These are phyloP conservation scores for Chaetomium tenue DNA, from an alignment of 495 filamentous ascomycete genomes.

Conservation along the genomic window DNA sequence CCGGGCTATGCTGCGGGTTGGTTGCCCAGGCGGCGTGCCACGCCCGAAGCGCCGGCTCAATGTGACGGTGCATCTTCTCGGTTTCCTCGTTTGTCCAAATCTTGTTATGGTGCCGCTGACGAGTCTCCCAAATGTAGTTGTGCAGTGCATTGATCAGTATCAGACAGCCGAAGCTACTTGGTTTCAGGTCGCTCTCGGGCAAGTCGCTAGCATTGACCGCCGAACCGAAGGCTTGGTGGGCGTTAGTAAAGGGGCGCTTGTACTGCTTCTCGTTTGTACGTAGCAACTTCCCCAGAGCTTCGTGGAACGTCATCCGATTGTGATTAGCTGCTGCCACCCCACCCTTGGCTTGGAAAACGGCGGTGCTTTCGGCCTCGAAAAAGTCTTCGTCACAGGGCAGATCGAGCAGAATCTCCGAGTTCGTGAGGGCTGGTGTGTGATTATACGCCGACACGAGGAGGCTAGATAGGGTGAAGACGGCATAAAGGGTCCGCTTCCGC, in stretches of 20 bases:
- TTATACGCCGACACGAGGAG: slow-evolving; percentile 92
- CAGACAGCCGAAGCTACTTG: slow-evolving; percentile 92
- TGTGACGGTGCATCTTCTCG: slow-evolving; percentile 93
- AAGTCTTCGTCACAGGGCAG: slow-evolving; percentile 93
- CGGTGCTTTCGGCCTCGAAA: slow-evolving; percentile 78
- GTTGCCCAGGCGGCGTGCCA: slow-evolving; percentile 95
- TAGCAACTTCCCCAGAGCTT: slow-evolving; percentile 75
- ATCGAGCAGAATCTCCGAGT: slow-evolving; percentile 89
- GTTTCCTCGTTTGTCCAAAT: slow-evolving; percentile 91
- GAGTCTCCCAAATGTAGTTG: slow-evolving; percentile 98
- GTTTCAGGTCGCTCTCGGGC: slow-evolving; percentile 65
- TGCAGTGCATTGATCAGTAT: slow-evolving; percentile 93
- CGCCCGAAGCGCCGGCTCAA: slow-evolving; percentile 89
- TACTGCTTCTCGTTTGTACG: slow-evolving; percentile 71
- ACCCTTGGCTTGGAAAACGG: slow-evolving; percentile 73
- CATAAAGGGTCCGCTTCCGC: slow-evolving; percentile 88
- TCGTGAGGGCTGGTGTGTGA: slow-evolving; percentile 82
- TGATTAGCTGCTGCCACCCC: slow-evolving; percentile 64
- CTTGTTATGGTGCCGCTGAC: slow-evolving; percentile 84
- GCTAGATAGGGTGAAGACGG: slow-evolving; percentile 87
- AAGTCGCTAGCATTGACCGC: slow-evolving; percentile 47
- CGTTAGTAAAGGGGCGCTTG: slow-evolving; percentile 40
- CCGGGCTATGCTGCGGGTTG: slow-evolving; percentile 80
- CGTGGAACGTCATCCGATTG: slow-evolving; percentile 66
- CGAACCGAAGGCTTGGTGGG: slow-evolving; percentile 48